Percentiles rank a stretch among this genome's conserved stretches.
phyloP scores from a whole-genome alignment of 2,329 filamentous ascomycete genomes.

The Fulvia fulva region DNA sequence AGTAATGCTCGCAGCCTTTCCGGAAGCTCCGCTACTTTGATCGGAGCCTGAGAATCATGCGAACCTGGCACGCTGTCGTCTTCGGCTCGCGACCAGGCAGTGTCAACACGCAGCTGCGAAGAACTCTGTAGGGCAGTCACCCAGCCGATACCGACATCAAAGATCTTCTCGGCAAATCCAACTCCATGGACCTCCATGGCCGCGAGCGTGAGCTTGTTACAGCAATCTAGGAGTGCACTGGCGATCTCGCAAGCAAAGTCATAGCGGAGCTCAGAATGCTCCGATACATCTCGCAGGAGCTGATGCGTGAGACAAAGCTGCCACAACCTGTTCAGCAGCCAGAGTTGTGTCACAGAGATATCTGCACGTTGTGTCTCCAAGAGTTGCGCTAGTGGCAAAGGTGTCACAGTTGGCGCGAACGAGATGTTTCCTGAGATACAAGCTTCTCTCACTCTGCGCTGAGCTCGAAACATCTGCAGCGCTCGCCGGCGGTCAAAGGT shows the following conservation, averaged over 20 bases:
- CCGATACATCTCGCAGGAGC: conserved; percentile 34
- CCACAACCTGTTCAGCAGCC: conserved; percentile 43
- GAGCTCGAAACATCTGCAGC: conserved; percentile 33
- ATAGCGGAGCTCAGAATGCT: conserved; percentile 37
- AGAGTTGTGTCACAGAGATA: conserved; percentile 42
- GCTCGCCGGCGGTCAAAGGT: conserved; percentile 33
- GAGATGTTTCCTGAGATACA: conserved; percentile 38
- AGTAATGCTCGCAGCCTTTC: conserved; percentile 16
- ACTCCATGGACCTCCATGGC: conserved; percentile 44
- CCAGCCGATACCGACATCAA: conserved; percentile 34
- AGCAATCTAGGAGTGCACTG: conserved; percentile 34
- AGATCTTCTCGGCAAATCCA: conserved; percentile 39
- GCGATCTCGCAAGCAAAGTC: conserved; percentile 37
- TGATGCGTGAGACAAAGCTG: conserved; percentile 40
- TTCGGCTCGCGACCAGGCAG: conserved; percentile 9
- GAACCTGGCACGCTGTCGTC: conserved; percentile 14
- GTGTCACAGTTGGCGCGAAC: conserved; percentile 35
- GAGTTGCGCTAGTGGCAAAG: conserved; percentile 22
- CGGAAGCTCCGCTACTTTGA: conserved; percentile 10
- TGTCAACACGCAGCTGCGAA: conserved; percentile 14
- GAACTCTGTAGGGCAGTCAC: conserved; percentile 23
- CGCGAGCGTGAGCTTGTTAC: conserved; percentile 29
- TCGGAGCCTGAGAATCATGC: too few species aligned
- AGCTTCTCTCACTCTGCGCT: conserved; percentile 22
- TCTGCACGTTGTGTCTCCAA: conserved; percentile 42